Evolutionary conservation across 2,329 filamentous ascomycete genomes (phyloP), one percentile per base, ranked within the genome.

Genomic region (Aotearoamyces nothofagi): DNA sequence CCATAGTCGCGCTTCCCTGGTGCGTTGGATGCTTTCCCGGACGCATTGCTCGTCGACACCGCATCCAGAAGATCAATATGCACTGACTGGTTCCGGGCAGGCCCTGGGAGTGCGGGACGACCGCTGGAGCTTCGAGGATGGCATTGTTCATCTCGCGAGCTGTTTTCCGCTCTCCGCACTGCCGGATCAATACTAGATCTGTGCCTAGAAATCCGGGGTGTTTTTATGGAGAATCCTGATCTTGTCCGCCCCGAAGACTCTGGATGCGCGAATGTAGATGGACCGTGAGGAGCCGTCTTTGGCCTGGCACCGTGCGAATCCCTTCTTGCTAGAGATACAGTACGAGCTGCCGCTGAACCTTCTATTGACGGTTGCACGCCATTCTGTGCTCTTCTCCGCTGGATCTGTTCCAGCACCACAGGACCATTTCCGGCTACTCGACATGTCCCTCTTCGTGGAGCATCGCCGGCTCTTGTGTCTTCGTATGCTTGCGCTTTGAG

Each of bases 31-130:
- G 53, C 51, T 26, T 52, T 50, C 24, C 26, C 26, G 10, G 55
- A 50, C 0, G 59, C 57, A 15, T 47, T 58, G 22, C 72, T 52
- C 15, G 56, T 60, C 1, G 64, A 63, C 34, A 68, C 63, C 0
- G 68, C 69, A 37, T 74, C 69, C 3, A 74, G 52, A 1, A 75
- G 45, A 36, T 74, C 67, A 26, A 73, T 56, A 31, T 58, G 27
- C 5, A 36, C 37, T 27, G 23, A 36, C 8, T 32, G 39, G 19
- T n/a, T 20, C n/a, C n/a, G 7, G n/a, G 8, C 19, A 20, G 8
- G 7, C n/a, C n/a, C n/a, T 8, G 19, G 7, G 19, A 8, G 19
- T 20, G 7, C 8, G n/a, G 19, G n/a, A 8, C 7, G 7, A 7
- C 8, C n/a, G 19, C n/a, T n/a, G n/a, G 19, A 20, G 8, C 19